These are phyloP conservation scores for Insectozyma bohioensis DNA, from an alignment of 1,139 yeast species.

Conservation along the genomic window DNA sequence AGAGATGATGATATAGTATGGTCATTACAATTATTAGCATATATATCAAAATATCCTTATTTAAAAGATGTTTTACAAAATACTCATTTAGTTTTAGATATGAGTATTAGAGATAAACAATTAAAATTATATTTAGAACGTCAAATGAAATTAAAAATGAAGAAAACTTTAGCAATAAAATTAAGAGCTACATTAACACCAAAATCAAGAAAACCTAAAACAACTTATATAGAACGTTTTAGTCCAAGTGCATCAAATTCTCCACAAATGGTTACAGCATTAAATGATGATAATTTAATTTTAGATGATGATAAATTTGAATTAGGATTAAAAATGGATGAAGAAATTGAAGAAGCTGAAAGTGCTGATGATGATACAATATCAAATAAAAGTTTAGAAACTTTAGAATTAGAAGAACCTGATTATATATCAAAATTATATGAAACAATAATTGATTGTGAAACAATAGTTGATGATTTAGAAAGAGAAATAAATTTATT, in stretches of 20 bases:
- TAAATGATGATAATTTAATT: constrained; percentile 35
- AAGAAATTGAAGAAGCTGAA: constrained; percentile 27
- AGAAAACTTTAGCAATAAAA: constrained; percentile 29
- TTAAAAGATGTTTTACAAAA: constrained; percentile 72
- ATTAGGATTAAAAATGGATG: constrained; percentile 25
- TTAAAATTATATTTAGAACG: constrained; percentile 39
- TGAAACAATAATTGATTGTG: constrained; percentile 37
- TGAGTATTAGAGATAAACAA: constrained; percentile 51
- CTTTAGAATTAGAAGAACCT: constrained; percentile 9
- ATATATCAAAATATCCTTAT: constrained; percentile 86
- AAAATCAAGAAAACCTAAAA: constrained; percentile 27
- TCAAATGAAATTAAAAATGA: constrained; percentile 35
- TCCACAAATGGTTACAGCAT: constrained; percentile 42
- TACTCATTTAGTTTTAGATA: constrained; percentile 59
- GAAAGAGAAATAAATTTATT: constrained; percentile 45
- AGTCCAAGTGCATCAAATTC: constrained; percentile 41
- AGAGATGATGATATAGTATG: constrained; percentile 91
- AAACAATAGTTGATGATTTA: constrained; percentile 33
- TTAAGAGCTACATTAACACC: constrained; percentile 39
- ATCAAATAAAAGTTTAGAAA: constrained; percentile 7
- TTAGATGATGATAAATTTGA: constrained; percentile 38
- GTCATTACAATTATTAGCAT: constrained; percentile 89
- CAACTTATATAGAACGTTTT: constrained; percentile 27
- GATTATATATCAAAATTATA: constrained; percentile 26
- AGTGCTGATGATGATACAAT: constrained; percentile 22